Evolutionary conservation across 116 monocot species (phyloP), one percentile per base, ranked within the genome.

Genomic region (Zostera marina): DNA sequence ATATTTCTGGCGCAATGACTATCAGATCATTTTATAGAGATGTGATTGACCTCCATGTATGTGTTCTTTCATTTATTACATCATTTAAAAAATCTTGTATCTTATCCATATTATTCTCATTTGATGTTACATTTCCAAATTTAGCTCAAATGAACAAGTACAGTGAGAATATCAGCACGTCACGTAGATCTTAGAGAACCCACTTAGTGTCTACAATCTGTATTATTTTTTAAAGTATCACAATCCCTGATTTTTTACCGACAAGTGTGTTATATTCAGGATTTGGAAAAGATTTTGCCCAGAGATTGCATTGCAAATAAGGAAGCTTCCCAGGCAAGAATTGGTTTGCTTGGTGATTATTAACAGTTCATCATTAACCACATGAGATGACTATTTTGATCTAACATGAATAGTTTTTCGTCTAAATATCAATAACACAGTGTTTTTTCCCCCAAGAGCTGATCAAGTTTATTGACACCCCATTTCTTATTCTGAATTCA

Each of bases 391-490:
- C 20, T 8, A 8, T 20, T 17, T n/a, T 49, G 15, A 49, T 49
- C 49, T 49, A 7, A 8, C 49, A 49, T 20, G 20, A 6, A n/a
- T n/a, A 17, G 8, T 49, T 12, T 20, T 9, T 56, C 14, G 38
- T 56, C 20, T 11, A 54, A 24, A 38, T 54, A 21, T 14, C 22
- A 32, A 19, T 12, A 41, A 42, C 55, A 14, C 72, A 94, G 88
- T 94, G 93, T 68, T 88, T 88, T 79, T 94, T 94, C 61, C 81
- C 88, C 21, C 71, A 70, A 41, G 81, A 94, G 60, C 64, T 88
- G 58, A 72, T 84, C 52, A 84, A 84, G 66, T 60, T 71, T 55
- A 76, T 94, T 44, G 64, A 54, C 4, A 94, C 81, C 7, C 85
- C 88, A 44, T 11, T 88, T 60, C 88, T 94, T 69, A 67, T 94